These are phyloP conservation scores for Xylaria sp. DNA, from an alignment of 2,329 filamentous ascomycete species.

Conservation along the genomic window DNA sequence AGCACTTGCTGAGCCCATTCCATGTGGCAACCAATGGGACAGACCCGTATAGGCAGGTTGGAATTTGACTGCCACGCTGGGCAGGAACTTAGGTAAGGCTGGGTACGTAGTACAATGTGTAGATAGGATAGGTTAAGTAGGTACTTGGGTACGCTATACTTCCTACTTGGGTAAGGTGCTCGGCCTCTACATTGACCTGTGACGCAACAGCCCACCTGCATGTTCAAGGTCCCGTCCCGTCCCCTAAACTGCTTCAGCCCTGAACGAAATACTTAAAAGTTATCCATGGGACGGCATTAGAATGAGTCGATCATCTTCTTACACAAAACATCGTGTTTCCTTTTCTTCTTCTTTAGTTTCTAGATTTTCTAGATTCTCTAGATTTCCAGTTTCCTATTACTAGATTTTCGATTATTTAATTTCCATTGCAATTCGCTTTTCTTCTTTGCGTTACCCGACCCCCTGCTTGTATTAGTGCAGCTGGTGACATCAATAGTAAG, in stretches of 20 bases:
- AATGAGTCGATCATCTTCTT: not conserved
- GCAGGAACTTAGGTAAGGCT: not conserved
- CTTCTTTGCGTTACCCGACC: slow-evolving; percentile 3
- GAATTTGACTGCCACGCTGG: slow-evolving; percentile 3
- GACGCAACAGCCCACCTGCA: slow-evolving; percentile 12
- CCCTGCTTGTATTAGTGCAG: not conserved
- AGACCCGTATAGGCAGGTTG: slow-evolving; percentile 19
- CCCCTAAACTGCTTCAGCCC: slow-evolving; percentile 14
- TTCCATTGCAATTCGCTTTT: slow-evolving; percentile 1
- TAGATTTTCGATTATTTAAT: not conserved
- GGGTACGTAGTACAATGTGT: not conserved
- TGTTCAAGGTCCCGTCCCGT: not conserved
- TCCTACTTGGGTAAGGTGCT: slow-evolving; percentile 1
- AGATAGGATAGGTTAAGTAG: not conserved
- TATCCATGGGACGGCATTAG: not conserved
- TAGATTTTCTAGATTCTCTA: not conserved
- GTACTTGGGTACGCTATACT: not conserved
- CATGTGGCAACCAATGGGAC: no score
- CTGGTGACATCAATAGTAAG: not conserved
- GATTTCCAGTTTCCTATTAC: not conserved
- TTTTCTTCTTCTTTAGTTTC: slow-evolving; percentile 3
- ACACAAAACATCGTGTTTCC: slow-evolving; percentile 2
- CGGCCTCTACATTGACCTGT: not conserved
- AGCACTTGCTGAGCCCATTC: not conserved
- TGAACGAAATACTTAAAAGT: slow-evolving; percentile 21